A percentile compares a stretch with the other conserved stretches of the same genome.
These are phyloP conservation scores for Gossypium ekmanianum DNA, from an alignment of 345 rosid genomes.

Conservation along the genomic window DNA sequence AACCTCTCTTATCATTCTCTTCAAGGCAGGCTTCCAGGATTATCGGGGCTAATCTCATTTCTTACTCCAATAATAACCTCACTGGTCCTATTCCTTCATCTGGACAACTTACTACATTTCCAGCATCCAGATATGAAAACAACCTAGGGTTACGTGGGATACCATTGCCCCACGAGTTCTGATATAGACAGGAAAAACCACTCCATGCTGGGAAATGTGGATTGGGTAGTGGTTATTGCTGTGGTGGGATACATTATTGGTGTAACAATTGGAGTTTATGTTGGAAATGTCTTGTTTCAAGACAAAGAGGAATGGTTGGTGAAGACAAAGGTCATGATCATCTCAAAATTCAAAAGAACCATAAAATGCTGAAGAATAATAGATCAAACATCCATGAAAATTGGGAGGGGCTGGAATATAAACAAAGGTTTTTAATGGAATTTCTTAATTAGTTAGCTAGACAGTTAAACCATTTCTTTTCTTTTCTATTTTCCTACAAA, in stretches of 20 bases:
- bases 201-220: not conserved
- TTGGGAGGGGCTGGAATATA: too few species aligned
- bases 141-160: constrained; percentile 76
- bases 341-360: not conserved
- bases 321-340: not conserved
- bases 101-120: constrained; percentile 84
- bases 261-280: not conserved
- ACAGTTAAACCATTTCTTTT: too few species aligned
- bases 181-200: not conserved
- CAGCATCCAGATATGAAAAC: constrained; percentile 64
- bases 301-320: constrained; percentile 9
- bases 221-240: not conserved
- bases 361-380: not conserved
- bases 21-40: constrained; percentile 59
- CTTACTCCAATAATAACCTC: constrained; percentile 82
- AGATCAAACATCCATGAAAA: not conserved
- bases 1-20: constrained; percentile 76
- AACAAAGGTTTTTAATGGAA: too few species aligned
- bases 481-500: too few species aligned
- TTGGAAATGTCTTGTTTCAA: not conserved
- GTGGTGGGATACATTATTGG: not conserved
- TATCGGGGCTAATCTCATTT: constrained; percentile 65
- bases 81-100: constrained; percentile 72
- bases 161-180: constrained; percentile 38
- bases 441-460: not conserved